These are phyloP conservation scores for Pinus albicaulis DNA, from an alignment of 75 land plant genomes.

Conservation along the genomic window DNA sequence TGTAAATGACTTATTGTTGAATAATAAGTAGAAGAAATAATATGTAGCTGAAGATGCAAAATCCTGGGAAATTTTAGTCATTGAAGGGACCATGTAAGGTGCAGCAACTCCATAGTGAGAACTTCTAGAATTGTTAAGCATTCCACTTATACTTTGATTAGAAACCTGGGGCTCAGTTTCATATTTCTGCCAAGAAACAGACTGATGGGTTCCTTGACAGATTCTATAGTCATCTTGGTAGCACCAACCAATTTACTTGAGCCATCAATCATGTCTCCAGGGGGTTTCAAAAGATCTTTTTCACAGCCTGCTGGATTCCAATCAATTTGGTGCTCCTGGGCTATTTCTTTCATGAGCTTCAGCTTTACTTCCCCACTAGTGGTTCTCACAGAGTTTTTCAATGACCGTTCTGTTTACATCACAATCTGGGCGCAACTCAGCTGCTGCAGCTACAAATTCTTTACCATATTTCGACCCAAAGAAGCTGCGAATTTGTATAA, in stretches of 20 bases:
- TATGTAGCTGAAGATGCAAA: conserved; percentile 18
- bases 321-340: conserved; percentile 75
- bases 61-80: conserved; percentile 11
- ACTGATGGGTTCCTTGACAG: conserved; percentile 7
- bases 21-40: too few relatives aligned
- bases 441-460: conserved; percentile 81
- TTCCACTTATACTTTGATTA: conserved; percentile 9
- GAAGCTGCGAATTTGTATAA: conserved; percentile 61
- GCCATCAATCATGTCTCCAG: conserved; percentile 64
- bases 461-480: conserved; percentile 90
- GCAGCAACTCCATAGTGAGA: conserved; percentile 4
- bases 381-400: conserved; percentile 84
- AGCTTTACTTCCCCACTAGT: conserved; percentile 77
- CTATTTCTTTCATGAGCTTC: conserved; percentile 81
- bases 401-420: conserved; percentile 86
- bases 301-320: conserved; percentile 78
- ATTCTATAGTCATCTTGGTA: conserved; percentile 8
- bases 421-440: conserved; percentile 86
- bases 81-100: background rate
- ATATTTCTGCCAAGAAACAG: conserved; percentile 11
- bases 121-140: conserved; percentile 9
- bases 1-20: too few relatives aligned
- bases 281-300: conserved; percentile 51
- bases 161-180: background rate
- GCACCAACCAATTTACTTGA: conserved; percentile 29